Evolutionary conservation across 257 asterid species (phyloP).

Genomic region (Pogostemon cablin): DNA sequence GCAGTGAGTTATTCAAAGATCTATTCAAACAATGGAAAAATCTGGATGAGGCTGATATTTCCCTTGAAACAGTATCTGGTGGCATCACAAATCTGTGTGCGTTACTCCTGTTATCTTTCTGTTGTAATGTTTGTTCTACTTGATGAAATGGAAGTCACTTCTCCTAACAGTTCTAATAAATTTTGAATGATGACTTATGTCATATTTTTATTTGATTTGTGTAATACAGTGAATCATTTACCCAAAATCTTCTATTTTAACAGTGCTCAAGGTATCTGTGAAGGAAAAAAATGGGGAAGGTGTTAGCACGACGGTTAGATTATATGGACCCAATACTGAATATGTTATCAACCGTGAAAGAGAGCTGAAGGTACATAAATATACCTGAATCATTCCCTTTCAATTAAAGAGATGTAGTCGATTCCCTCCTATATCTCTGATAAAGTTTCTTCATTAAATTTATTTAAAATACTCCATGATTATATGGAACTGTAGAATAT

Average conservation of each 20-base stretch:
- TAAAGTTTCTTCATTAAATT: conserved; percentile 13
- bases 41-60: conserved; percentile 72
- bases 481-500: conserved; percentile 12
- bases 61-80: conserved; percentile 88
- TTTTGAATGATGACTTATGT: conserved; percentile 15
- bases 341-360: conserved; percentile 89
- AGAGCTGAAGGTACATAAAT: conserved; percentile 67
- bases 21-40: conserved; percentile 76
- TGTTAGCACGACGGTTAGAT: conserved; percentile 65
- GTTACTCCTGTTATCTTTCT: conserved; percentile 35
- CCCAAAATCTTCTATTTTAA: conserved; percentile 34
- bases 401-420: no score
- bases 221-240: conserved; percentile 26
- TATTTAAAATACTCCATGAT: background rate
- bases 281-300: conserved; percentile 51
- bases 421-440: background rate
- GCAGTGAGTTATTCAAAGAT: conserved; percentile 87
- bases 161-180: conserved; percentile 10
- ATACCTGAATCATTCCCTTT: no score
- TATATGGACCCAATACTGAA: conserved; percentile 96
- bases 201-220: conserved; percentile 19
- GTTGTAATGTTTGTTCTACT: conserved; percentile 3
- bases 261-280: conserved; percentile 90
- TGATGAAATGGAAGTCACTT: conserved; percentile 6
- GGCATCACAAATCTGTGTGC: conserved; percentile 91